Percentiles rank a stretch among this genome's conserved stretches.
Evolutionary conservation across 176 grass and related monocot genomes (phyloP).

Genomic region (Eragrostis nindensis): DNA sequence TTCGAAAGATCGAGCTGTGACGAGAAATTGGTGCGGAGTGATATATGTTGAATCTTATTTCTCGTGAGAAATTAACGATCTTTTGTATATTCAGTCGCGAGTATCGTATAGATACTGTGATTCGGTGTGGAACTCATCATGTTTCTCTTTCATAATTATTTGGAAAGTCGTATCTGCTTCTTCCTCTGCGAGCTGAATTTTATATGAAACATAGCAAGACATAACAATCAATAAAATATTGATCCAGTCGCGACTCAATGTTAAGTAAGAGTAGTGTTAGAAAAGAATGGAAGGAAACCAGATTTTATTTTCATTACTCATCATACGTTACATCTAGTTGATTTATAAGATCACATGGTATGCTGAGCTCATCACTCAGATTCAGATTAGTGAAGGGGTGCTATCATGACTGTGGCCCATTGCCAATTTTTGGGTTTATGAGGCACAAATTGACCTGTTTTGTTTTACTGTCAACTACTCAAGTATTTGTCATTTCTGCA

Average conservation of each 20-base stretch:
- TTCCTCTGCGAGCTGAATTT: background rate
- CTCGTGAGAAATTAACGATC: slow-evolving; percentile 30
- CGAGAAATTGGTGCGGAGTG: background rate
- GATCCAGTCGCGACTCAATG: background rate
- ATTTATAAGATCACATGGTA: background rate
- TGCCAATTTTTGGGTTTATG: background rate
- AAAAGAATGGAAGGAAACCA: background rate
- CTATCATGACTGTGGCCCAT: background rate
- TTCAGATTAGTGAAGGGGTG: background rate
- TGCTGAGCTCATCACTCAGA: background rate
- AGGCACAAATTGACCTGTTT: background rate
- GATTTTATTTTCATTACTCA: background rate
- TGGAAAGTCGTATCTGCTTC: background rate
- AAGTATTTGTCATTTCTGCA: background rate
- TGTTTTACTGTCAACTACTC: background rate
- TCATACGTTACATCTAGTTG: background rate
- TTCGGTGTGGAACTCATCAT: background rate
- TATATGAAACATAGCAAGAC: background rate
- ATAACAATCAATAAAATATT: background rate
- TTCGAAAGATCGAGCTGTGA: background rate
- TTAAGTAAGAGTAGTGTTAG: background rate
- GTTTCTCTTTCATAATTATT: background rate
- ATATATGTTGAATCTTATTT: slow-evolving; percentile 22
- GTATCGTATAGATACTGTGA: background rate
- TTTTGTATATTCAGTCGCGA: background rate